phyloP scores from a whole-genome alignment of 2,329 filamentous ascomycete genomes.

The Hypomyces rosellus region DNA sequence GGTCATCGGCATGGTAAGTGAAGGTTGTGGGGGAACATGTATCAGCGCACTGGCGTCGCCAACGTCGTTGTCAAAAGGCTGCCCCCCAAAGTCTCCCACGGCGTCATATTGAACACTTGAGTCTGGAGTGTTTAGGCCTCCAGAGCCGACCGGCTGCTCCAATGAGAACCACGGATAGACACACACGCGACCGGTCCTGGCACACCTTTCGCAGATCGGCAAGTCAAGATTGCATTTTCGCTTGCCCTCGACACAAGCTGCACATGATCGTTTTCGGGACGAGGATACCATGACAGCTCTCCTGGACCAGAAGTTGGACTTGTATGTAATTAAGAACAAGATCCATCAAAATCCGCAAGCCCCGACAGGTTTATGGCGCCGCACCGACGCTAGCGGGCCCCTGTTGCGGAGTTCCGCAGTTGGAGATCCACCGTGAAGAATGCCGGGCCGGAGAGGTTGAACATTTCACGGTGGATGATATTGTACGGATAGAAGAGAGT shows the following conservation, averaged over 20 bases:
- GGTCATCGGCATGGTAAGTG: background rate
- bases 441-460: background rate
- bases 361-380: background rate
- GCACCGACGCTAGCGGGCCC: background rate
- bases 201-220: slow-evolving; percentile 3
- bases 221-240: slow-evolving; percentile 7
- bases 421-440: slow-evolving; percentile 9
- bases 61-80: background rate
- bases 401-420: slow-evolving; percentile 7
- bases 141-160: background rate
- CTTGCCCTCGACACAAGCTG: slow-evolving; percentile 8
- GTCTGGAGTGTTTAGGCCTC: background rate
- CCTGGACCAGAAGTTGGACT: too few species aligned
- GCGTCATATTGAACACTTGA: background rate
- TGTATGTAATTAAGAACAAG: background rate
- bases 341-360: background rate
- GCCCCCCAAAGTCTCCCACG: too few species aligned
- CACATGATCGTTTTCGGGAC: slow-evolving; percentile 6
- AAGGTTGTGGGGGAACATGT: background rate
- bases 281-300: background rate
- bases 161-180: slow-evolving; percentile 5
- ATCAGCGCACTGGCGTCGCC: background rate
- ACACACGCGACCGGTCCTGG: background rate
- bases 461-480: background rate
- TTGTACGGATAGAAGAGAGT: background rate